Conservation (phyloP, 352 stramenopile species). For the Globisporangium apiculatum region DNA sequence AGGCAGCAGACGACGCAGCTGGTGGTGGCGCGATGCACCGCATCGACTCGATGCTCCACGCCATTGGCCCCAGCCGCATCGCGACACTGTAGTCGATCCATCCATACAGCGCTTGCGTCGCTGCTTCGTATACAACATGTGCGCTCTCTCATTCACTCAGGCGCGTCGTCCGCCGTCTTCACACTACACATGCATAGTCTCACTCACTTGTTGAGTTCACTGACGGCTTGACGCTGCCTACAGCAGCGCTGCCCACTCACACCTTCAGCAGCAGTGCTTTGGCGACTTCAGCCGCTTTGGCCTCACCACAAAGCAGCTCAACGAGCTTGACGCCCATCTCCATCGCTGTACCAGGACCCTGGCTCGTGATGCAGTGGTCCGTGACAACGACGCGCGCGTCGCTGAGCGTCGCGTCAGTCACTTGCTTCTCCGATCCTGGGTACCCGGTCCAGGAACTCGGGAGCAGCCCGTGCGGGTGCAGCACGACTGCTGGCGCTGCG, state of each 20-base stretch:
- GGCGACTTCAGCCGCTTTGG: slow-evolving; percentile 58
- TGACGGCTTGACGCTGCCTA: too few species aligned
- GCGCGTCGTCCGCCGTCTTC: background rate
- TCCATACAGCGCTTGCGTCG: background rate
- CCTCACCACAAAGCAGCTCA: slow-evolving; percentile 52
- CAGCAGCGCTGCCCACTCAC: background rate
- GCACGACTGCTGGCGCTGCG: slow-evolving; percentile 58
- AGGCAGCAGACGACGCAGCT: background rate
- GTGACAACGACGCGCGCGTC: slow-evolving; percentile 59
- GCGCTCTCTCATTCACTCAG: background rate
- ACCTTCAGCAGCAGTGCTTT: slow-evolving; percentile 40
- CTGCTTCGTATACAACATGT: background rate
- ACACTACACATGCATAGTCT: background rate
- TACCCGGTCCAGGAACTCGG: slow-evolving; percentile 51
- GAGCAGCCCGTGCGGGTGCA: slow-evolving; percentile 59
- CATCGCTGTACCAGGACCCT: slow-evolving; percentile 73
- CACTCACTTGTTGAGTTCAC: background rate
- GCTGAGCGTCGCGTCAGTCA: slow-evolving; percentile 32
- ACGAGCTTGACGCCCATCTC: slow-evolving; percentile 80
- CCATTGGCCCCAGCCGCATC: slow-evolving; percentile 6
- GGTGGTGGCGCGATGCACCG: background rate
- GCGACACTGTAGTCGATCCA: slow-evolving; percentile 8
- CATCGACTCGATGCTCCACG: slow-evolving; percentile 6
- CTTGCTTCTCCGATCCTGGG: slow-evolving; percentile 56
- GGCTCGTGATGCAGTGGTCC: slow-evolving; percentile 71